Percentiles rank a stretch among this genome's conserved stretches.
Evolutionary conservation across 352 stramenopile species (phyloP).

Genomic region (Nothophytophthora sp.): DNA sequence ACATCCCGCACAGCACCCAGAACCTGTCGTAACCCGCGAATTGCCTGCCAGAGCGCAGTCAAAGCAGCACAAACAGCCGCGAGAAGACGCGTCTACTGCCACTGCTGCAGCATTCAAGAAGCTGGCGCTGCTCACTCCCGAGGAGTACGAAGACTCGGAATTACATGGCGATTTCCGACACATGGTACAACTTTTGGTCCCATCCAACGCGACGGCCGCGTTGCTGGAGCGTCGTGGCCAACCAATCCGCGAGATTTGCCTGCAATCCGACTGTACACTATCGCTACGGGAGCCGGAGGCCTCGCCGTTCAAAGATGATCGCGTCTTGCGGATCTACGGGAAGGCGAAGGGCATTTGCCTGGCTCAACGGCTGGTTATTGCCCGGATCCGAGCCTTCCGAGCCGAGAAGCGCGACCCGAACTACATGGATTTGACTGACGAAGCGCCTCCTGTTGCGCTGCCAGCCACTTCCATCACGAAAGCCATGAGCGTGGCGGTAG

Average conservation of each 20-base stretch:
- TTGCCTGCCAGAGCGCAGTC: slow-evolving; percentile 1
- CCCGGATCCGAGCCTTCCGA: slow-evolving; percentile 49
- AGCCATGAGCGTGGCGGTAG: slow-evolving; percentile 33
- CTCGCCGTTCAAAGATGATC: slow-evolving; percentile 51
- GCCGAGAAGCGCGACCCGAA: slow-evolving; percentile 46
- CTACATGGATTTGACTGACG: slow-evolving; percentile 43
- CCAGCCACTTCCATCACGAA: slow-evolving; percentile 41
- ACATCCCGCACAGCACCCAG: slow-evolving; percentile 3
- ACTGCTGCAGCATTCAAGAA: slow-evolving; percentile 13
- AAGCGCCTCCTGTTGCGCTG: slow-evolving; percentile 28
- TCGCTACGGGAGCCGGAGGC: slow-evolving; percentile 46
- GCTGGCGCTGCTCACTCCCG: slow-evolving; percentile 23
- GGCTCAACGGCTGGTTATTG: slow-evolving; percentile 62
- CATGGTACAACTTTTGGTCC: slow-evolving; percentile 69
- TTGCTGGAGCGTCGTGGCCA: slow-evolving; percentile 53
- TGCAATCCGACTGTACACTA: slow-evolving; percentile 49
- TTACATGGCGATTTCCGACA: slow-evolving; percentile 57
- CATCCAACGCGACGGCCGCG: slow-evolving; percentile 43
- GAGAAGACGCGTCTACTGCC: background rate
- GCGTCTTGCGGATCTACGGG: slow-evolving; percentile 60
- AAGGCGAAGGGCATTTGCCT: slow-evolving; percentile 59
- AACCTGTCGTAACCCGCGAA: slow-evolving; percentile 4
- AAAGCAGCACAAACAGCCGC: slow-evolving; percentile 2
- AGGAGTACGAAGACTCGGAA: slow-evolving; percentile 63
- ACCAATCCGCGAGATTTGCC: slow-evolving; percentile 50